Evolutionary conservation across 495 filamentous ascomycete genomes (phyloP).

Genomic region (Penicillium pancosmium): DNA sequence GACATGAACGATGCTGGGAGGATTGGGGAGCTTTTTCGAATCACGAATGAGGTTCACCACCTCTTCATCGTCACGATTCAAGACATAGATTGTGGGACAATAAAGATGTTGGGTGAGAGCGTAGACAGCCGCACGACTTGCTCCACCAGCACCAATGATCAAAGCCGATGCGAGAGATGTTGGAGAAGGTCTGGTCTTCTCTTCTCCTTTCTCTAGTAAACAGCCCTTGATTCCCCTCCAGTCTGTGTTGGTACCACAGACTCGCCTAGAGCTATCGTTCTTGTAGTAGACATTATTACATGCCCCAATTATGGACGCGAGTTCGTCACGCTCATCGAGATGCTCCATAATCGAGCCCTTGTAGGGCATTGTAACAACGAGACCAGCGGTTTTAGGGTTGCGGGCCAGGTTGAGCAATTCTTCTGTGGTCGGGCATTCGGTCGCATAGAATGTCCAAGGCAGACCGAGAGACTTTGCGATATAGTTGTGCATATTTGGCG

Average conservation of each 20-base stretch:
- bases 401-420: slow-evolving; percentile 35
- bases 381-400: slow-evolving; percentile 50
- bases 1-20: slow-evolving; percentile 52
- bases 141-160: slow-evolving; percentile 65
- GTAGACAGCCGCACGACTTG: slow-evolving; percentile 64
- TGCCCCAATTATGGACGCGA: slow-evolving; percentile 60
- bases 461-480: slow-evolving; percentile 40
- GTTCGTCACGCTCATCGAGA: slow-evolving; percentile 62
- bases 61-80: slow-evolving; percentile 63
- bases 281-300: slow-evolving; percentile 69
- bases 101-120: slow-evolving; percentile 58
- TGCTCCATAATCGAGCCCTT: slow-evolving; percentile 64
- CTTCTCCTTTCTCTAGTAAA: slow-evolving; percentile 45
- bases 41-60: slow-evolving; percentile 57
- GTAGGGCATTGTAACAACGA: slow-evolving; percentile 69
- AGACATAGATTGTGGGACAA: slow-evolving; percentile 61
- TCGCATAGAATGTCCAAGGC: slow-evolving; percentile 40
- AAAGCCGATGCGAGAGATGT: slow-evolving; percentile 38
- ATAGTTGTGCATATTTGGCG: slow-evolving; percentile 46
- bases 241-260: slow-evolving; percentile 72
- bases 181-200: slow-evolving; percentile 34
- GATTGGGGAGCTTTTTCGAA: slow-evolving; percentile 20
- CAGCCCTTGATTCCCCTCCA: slow-evolving; percentile 62
- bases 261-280: slow-evolving; percentile 30
- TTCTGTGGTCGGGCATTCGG: slow-evolving; percentile 39